These are phyloP conservation scores for Platanthera zijinensis DNA, from an alignment of 106 monocot genomes.

Conservation along the genomic window DNA sequence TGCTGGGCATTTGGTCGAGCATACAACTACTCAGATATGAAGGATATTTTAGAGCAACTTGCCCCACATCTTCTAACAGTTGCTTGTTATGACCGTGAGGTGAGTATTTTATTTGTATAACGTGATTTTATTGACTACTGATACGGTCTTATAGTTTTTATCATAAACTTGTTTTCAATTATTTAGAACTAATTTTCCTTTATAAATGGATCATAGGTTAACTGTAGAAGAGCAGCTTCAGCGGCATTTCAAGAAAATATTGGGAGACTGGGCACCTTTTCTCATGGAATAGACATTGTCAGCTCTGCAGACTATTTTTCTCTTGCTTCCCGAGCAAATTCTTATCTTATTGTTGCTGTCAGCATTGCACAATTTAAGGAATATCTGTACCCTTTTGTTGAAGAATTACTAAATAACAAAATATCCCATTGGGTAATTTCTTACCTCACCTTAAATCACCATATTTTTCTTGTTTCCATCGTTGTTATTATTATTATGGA, in stretches of 20 bases:
- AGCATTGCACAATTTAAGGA: slow-evolving; percentile 71
- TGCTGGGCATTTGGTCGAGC: slow-evolving; percentile 99
- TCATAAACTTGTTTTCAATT: not conserved
- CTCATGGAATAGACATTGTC: slow-evolving; percentile 91
- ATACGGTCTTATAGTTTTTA: not conserved
- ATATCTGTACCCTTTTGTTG: slow-evolving; percentile 79
- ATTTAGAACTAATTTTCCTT: not conserved
- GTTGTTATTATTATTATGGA: not conserved
- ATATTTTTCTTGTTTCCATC: not conserved
- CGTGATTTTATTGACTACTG: not conserved
- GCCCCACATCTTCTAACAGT: slow-evolving; percentile 82
- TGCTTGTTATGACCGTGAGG: slow-evolving; percentile 99
- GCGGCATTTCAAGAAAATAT: slow-evolving; percentile 99
- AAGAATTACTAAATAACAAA: slow-evolving; percentile 70
- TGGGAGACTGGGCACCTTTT: slow-evolving; percentile 86
- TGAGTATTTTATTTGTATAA: slow-evolving; percentile 13
- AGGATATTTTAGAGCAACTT: slow-evolving; percentile 57
- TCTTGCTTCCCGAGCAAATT: slow-evolving; percentile 75
- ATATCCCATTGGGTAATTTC: slow-evolving; percentile 87
- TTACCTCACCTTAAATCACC: not conserved
- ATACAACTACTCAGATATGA: slow-evolving; percentile 78
- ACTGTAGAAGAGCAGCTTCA: slow-evolving; percentile 99
- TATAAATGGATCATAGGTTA: slow-evolving; percentile 52
- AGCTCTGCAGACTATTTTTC: slow-evolving; percentile 93
- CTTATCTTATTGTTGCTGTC: slow-evolving; percentile 81